Evolutionary conservation across 495 filamentous ascomycete species (phyloP).

Genomic region (Podospora pseudocomata): DNA sequence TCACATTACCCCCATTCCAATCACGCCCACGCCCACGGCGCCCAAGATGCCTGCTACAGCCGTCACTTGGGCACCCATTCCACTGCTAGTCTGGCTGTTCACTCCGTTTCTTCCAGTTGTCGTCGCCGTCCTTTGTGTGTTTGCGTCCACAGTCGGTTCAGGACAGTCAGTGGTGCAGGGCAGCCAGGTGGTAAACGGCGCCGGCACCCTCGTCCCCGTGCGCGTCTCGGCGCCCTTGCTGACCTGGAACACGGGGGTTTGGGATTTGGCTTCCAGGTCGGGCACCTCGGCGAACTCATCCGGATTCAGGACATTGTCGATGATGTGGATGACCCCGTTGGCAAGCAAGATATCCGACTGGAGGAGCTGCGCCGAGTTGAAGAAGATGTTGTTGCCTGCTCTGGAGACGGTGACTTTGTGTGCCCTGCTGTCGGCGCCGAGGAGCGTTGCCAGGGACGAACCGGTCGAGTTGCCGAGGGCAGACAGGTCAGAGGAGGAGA

Average conservation of each 20-base stretch:
- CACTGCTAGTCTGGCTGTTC: neutral
- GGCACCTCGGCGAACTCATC: conserved; percentile 44
- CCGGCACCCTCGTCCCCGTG: conserved; percentile 14
- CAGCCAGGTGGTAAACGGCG: conserved; percentile 41
- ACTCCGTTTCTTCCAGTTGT: neutral
- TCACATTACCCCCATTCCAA: conserved; percentile 2
- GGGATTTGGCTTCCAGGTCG: conserved; percentile 36
- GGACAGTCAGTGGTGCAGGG: conserved; percentile 26
- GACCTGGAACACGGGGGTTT: conserved; percentile 45
- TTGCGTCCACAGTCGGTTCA: neutral
- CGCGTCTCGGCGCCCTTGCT: conserved; percentile 34
- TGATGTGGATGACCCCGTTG: conserved; percentile 66
- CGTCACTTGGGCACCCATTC: neutral
- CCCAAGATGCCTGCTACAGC: conserved; percentile 1
- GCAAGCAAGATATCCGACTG: conserved; percentile 55
- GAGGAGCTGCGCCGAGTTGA: conserved; percentile 53
- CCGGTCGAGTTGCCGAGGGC: conserved; percentile 45
- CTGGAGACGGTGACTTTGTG: conserved; percentile 10
- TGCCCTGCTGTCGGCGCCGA: conserved; percentile 29
- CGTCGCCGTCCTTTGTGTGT: neutral
- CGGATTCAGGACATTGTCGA: conserved; percentile 61
- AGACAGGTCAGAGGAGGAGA: conserved; percentile 38
- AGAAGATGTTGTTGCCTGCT: conserved; percentile 33
- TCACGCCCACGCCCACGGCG: conserved; percentile 7
- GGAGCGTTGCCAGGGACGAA: conserved; percentile 35